A percentile compares a stretch with the other conserved stretches of the same genome.
phyloP scores from a whole-genome alignment of 768 basidiomycete species.

The Macrocybe gigantea region DNA sequence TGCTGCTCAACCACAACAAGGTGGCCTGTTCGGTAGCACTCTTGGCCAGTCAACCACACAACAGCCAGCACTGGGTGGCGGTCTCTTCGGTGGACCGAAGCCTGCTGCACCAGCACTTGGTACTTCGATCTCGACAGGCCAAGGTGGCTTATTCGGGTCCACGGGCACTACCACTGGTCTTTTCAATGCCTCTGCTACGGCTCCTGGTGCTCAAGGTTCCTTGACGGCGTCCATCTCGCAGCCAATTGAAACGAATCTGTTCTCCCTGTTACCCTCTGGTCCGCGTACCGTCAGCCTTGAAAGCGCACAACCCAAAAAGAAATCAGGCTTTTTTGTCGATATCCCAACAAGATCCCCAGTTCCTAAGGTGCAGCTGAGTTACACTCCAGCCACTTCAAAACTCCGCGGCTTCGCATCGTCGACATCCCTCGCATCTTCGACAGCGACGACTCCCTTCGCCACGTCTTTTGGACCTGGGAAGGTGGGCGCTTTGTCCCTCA shows the following conservation, averaged over 20 bases:
- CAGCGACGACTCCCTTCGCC: conserved; percentile 32
- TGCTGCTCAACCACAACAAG: conserved; percentile 20
- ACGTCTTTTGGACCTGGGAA: conserved; percentile 52
- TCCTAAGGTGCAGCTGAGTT: conserved; percentile 59
- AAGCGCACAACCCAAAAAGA: conserved; percentile 62
- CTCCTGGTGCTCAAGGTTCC: conserved; percentile 46
- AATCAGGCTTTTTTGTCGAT: conserved; percentile 71
- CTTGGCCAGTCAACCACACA: conserved; percentile 37
- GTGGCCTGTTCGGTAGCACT: conserved; percentile 46
- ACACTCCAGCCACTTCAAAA: conserved; percentile 61
- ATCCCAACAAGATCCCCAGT: conserved; percentile 67
- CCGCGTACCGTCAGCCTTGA: conserved; percentile 60
- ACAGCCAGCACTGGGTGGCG: conserved; percentile 39
- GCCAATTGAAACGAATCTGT: conserved; percentile 69
- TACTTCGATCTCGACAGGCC: conserved; percentile 32
- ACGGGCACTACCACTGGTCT: conserved; percentile 25
- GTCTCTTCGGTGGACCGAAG: conserved; percentile 36
- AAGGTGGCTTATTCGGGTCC: conserved; percentile 37
- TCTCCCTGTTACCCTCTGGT: conserved; percentile 68
- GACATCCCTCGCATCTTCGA: conserved; percentile 42
- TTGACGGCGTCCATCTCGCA: conserved; percentile 87
- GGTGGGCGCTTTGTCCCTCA: conserved; percentile 48
- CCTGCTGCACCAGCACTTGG: conserved; percentile 49
- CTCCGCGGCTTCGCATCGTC: conserved; percentile 60
- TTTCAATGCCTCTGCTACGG: conserved; percentile 34